Evolutionary conservation across 1,139 yeast genomes (phyloP).

Genomic region (Yamadazyma friedrichii): DNA sequence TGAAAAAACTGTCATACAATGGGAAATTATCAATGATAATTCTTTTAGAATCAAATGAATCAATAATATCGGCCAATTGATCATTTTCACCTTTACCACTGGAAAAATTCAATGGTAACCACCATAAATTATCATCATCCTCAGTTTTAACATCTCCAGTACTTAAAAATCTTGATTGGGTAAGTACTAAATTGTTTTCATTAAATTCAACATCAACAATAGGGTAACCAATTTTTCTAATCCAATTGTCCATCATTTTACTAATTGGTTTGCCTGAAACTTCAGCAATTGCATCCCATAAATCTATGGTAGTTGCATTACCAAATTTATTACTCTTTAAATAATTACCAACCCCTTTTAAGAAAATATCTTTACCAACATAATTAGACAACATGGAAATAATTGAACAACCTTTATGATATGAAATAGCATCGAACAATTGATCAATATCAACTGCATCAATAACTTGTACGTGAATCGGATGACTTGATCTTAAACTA

Average conservation of each 20-base stretch:
- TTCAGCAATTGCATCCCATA: conserved; percentile 74
- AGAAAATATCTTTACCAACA: conserved; percentile 63
- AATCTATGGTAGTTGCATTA: conserved; percentile 76
- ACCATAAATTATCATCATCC: conserved; percentile 72
- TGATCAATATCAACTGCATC: conserved; percentile 83
- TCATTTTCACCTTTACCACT: conserved; percentile 20
- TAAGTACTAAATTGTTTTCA: conserved; percentile 46
- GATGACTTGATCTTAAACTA: conserved; percentile 74
- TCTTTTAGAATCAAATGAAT: conserved; percentile 23
- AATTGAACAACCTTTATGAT: conserved; percentile 77
- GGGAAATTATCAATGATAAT: conserved; percentile 25
- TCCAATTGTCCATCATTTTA: conserved; percentile 78
- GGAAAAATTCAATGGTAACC: conserved; percentile 63
- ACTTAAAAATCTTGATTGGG: conserved; percentile 73
- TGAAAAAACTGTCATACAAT: conserved; percentile 38
- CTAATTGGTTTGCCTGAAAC: conserved; percentile 75
- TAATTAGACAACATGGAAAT: conserved; percentile 70
- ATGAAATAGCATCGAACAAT: conserved; percentile 81
- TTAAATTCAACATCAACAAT: conserved; percentile 55
- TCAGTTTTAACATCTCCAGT: conserved; percentile 77
- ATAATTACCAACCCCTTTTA: conserved; percentile 71
- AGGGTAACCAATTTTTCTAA: conserved; percentile 83
- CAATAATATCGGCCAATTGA: conserved; percentile 10
- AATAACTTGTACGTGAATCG: conserved; percentile 81
- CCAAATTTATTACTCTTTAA: conserved; percentile 68